Evolutionary conservation across 306 rosid species (phyloP).

Genomic region (Fragaria ananassa): DNA sequence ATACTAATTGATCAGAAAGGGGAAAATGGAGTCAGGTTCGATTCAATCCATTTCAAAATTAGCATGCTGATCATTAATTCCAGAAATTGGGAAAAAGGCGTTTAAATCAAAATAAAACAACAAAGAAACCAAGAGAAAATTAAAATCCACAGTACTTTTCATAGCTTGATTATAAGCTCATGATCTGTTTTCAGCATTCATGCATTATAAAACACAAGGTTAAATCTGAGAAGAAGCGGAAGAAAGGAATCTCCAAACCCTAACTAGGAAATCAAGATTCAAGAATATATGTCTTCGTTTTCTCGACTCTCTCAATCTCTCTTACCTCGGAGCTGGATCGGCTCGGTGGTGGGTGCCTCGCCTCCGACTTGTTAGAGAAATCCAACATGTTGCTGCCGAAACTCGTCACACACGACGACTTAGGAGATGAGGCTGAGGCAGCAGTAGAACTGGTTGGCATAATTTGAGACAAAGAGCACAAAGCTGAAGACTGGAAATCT

Average conservation of each 20-base stretch:
- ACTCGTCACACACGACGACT: constrained; percentile 74
- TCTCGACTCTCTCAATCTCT: neutral
- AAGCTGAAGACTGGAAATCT: constrained; percentile 40
- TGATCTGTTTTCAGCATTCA: neutral
- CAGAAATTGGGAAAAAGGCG: neutral
- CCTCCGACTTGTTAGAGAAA: constrained; percentile 58
- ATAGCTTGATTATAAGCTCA: neutral
- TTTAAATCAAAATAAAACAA: neutral
- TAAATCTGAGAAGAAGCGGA: neutral
- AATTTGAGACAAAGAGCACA: constrained; percentile 46
- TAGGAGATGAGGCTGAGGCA: constrained; percentile 39
- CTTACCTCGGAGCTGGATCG: constrained; percentile 74
- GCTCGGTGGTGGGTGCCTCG: constrained; percentile 53
- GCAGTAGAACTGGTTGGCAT: constrained; percentile 24
- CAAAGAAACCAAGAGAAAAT: neutral
- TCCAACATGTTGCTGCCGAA: constrained; percentile 81
- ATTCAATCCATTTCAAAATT: constrained; percentile 4
- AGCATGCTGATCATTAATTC: neutral
- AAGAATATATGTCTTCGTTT: neutral
- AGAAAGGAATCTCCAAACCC: neutral
- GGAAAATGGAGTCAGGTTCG: neutral
- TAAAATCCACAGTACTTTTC: neutral
- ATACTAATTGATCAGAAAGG: neutral
- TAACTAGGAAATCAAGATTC: constrained; percentile 3
- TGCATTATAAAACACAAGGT: neutral